Evolutionary conservation across 805 yeast genomes (phyloP), one percentile per base, ranked within the genome.

Genomic region (Scheffersomyces lignosus): DNA sequence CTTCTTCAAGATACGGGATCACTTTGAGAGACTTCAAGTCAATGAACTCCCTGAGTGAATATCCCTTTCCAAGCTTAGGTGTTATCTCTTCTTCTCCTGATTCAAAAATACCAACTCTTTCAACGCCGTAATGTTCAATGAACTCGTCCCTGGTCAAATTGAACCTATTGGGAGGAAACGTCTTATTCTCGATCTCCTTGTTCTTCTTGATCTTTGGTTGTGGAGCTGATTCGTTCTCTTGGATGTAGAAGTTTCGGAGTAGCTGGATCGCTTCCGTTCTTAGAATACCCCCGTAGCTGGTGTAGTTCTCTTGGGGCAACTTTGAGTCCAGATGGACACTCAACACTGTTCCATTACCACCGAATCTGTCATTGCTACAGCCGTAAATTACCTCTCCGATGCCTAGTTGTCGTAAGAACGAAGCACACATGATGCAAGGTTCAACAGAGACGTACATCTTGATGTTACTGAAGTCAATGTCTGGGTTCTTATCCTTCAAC

Each of bases 381-480:
- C 99, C 98, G 52, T 87, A 93, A 31, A 81, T 80, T 1, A 91
- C 96, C 27, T 70, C 67, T 20, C 77, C 62, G 8, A 93, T 78
- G 1, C 84, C 83, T 31, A 90, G 58, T 49, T 93, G 99, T 40
- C 90, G 73, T 27, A 93, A 62, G 2, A 96, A 89, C 27, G 93
- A 80, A 0, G 96, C 98, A 66, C 99, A 93, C 99, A 93, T 93
- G 5, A 93, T 84, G 56, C 99, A 93, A 0, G 99, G 99, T 60
- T 93, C 99, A 0, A 93, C 97, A 0, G 98, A 89, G 17, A 93
- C 99, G 58, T 89, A 91, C 5, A 93, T 69, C 20, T 78, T 80
- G 3, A 86, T 70, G 17, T 81, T 75, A 26, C 60, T 51, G 49
- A 87, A 78, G 7, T 36, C 41, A 5, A 36, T 31, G 3, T 30